Percentiles rank a stretch among this genome's conserved stretches.
phyloP scores from a whole-genome alignment of 352 stramenopile species.

The Phytopythium sindhum region DNA sequence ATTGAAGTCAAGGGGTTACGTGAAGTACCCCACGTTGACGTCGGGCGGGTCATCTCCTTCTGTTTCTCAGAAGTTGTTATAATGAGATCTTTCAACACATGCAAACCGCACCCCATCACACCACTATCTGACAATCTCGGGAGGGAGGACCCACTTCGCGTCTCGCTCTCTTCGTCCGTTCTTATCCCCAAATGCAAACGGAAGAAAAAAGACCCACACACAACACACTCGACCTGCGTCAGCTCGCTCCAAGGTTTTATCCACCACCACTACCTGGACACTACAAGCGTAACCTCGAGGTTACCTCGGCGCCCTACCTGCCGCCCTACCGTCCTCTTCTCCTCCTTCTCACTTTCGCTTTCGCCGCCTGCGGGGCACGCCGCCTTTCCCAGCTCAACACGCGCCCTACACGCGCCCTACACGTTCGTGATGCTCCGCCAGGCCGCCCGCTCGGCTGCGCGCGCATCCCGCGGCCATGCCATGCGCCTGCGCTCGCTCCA shows the following conservation, averaged over 20 bases:
- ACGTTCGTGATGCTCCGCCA: constrained; percentile 4
- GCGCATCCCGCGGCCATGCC: neutral
- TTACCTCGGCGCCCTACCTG: neutral
- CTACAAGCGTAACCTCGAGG: neutral
- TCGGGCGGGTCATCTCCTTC: neutral
- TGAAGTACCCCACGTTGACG: neutral
- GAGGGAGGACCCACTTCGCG: neutral
- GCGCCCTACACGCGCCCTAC: neutral
- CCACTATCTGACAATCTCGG: neutral
- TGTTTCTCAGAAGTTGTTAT: neutral
- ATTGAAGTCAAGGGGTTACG: constrained; percentile 1
- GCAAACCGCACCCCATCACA: neutral
- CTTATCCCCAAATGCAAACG: neutral
- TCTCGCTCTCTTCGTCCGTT: neutral
- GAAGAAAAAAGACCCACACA: neutral
- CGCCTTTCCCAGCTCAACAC: neutral
- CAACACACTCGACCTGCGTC: neutral
- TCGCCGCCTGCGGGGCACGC: neutral
- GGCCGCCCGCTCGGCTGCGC: neutral
- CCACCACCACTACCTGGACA: neutral
- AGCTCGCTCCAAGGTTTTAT: constrained; percentile 3
- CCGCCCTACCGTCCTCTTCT: no score
- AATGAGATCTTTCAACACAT: neutral
- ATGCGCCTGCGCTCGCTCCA: neutral
- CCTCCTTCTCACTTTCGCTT: neutral